Base-by-base conservation (phyloP, 2,329 filamentous ascomycete genomes). In the Fusarium sp. region DNA sequence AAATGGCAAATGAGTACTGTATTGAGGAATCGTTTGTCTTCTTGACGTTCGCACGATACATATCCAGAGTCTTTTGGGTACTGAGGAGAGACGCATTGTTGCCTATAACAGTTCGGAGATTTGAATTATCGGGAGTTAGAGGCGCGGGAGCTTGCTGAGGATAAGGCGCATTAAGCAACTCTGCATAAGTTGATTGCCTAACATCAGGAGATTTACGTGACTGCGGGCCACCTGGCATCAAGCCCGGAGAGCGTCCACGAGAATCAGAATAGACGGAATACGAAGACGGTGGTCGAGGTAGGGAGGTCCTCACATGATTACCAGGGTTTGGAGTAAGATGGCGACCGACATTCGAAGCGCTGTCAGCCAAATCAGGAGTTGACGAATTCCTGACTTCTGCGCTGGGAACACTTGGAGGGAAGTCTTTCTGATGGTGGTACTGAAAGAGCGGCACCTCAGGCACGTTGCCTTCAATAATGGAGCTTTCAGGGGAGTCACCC, bases 41-140 rank as follows among this genome's bases (percentile, higher is more conserved):
- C 83, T 97, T 98, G 61, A 97, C 93, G 76, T 98, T 99, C 57
- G 91, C 91, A 44, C 95, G 88, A 79, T 99, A 99, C 95, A 98
- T 97, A 57, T 98, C 94, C 49, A 99, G 87, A 3, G 96, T 99
- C 81, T 98, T 94, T 76, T 95, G 92, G 34, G 93, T 91, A 75
- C 93, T 94, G 31, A 99, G 86, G 13, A 99, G 85, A 20, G 94
- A 97, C 5, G 95, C 95, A 81, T 97, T 97, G 76, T 89, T 91
- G 44, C 96, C 96, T 26, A 99, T 90, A 16, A 88, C 90, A 57
- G 86, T 89, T 63, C 93, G 91, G 49, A 99, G 83, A 67, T 91
- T 87, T 12, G 91, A 89, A 76, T 98, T 97, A 79, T 97, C 92
- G 62, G 97, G 85, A 30, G 87, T 76, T 82, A 92, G 74, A 80